Evolutionary conservation across 331 rosid genomes (phyloP), one percentile per base, ranked within the genome.

Genomic region (Quercus phellos): DNA sequence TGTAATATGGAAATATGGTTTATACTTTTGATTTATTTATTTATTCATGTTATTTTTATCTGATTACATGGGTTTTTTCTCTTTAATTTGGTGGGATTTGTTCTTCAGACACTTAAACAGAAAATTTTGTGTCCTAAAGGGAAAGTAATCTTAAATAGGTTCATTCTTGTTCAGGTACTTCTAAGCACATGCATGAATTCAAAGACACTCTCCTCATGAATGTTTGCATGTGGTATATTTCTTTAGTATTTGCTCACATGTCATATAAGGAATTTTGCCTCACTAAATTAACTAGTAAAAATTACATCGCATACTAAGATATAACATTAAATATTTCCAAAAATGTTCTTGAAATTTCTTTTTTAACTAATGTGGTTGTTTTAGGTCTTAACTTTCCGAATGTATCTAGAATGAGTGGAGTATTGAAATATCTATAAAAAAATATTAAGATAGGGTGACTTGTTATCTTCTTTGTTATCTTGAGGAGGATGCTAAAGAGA

Each of bases 1-100:
- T 17, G 79, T 77, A 74, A 12, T 70, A 32, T 22, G 12, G 26
- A 78, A 21, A 21, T 61, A 66, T 53, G 53, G 14, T 74, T 59
- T 42, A 22, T 35, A 4, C 35, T 51, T 55, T 68, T 69, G 12
- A 13, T 16, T 38, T 59, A 29, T 6, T 12, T 61, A 14, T 27
- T 61, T 29, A 14, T 5, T 60, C 7, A 2, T 24, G 6, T 24
- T 4, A 38, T 27, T 13, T 12, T 21, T 5, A 16, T 63, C 6
- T 63, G 42, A 63, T 29, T 30, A 63, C 69, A 30, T 30, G 43
- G 21, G 69, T 29, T 29, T 63, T n/a, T 29, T 2, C 42, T 63
- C 42, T 63, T 63, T 27, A 22, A 61, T 17, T 61, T 3, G 42
- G 12, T 58, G 32, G 30, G 12, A 21, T 58, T 58, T 58, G 30